Percentiles rank a stretch among this genome's conserved stretches.
phyloP scores from a whole-genome alignment of 768 basidiomycete genomes.

The Lentinula boryana region DNA sequence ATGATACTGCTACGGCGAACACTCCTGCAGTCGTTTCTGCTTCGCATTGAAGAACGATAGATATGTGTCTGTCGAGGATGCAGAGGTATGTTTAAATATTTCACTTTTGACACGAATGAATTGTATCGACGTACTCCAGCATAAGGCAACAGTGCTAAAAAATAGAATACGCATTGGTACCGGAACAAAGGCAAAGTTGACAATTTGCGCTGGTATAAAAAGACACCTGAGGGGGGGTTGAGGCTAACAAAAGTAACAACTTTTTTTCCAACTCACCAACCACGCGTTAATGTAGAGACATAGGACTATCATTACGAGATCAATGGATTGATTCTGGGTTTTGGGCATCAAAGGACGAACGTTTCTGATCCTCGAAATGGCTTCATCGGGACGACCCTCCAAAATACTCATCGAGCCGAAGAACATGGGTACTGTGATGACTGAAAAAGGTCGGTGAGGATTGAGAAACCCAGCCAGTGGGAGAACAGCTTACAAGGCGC shows the following conservation, averaged over 20 bases:
- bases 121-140: conserved; percentile 34
- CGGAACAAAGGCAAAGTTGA: conserved; percentile 25
- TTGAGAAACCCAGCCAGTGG: neutral
- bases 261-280: conserved; percentile 32
- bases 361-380: conserved; percentile 21
- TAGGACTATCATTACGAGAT: conserved; percentile 24
- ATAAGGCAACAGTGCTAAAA: conserved; percentile 51
- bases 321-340: neutral
- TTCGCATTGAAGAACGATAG: neutral
- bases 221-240: conserved; percentile 28
- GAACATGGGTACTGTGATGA: conserved; percentile 45
- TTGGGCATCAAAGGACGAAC: conserved; percentile 16
- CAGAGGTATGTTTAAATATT: neutral
- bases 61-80: neutral
- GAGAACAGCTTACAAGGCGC: neutral
- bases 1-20: conserved; percentile 1
- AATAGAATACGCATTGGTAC: conserved; percentile 40
- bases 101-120: conserved; percentile 22
- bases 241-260: neutral
- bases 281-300: conserved; percentile 41
- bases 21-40: neutral
- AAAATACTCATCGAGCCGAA: conserved; percentile 72
- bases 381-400: conserved; percentile 62
- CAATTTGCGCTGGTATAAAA: conserved; percentile 42
- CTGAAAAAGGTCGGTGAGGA: neutral